Evolutionary conservation across 352 stramenopile genomes (phyloP).

Genomic region (Phytophthora fragariae): DNA sequence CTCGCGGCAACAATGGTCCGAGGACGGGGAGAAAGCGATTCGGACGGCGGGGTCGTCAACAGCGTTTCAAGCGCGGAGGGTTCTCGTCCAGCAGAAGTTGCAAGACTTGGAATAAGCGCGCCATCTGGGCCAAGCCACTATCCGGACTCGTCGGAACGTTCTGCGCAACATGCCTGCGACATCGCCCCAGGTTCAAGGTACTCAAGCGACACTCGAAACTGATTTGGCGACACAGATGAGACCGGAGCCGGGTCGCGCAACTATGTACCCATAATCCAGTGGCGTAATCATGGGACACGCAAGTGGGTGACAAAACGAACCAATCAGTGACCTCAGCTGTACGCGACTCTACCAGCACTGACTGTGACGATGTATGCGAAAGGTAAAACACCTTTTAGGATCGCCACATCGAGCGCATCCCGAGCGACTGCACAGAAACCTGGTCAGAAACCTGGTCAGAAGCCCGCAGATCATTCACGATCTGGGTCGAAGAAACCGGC

Average conservation of each 20-base stretch:
- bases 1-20: neutral
- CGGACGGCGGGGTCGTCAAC: neutral
- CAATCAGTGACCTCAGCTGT: neutral
- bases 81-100: neutral
- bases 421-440: neutral
- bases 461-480: neutral
- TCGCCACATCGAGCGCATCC: neutral
- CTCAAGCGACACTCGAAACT: neutral
- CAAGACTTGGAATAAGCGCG: neutral
- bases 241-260: too few species aligned
- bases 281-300: too few species aligned
- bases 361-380: neutral
- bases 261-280: too few species aligned
- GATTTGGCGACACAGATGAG: neutral
- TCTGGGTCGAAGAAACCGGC: neutral
- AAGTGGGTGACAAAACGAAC: neutral
- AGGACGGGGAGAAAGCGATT: neutral
- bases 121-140: neutral
- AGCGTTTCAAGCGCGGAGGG: neutral
- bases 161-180: neutral
- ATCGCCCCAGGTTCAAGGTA: neutral
- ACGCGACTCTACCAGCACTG: neutral
- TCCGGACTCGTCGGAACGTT: neutral
- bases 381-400: neutral
- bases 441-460: neutral